phyloP scores from a whole-genome alignment of 2,329 filamentous ascomycete genomes.

The Colletotrichum sp. region DNA sequence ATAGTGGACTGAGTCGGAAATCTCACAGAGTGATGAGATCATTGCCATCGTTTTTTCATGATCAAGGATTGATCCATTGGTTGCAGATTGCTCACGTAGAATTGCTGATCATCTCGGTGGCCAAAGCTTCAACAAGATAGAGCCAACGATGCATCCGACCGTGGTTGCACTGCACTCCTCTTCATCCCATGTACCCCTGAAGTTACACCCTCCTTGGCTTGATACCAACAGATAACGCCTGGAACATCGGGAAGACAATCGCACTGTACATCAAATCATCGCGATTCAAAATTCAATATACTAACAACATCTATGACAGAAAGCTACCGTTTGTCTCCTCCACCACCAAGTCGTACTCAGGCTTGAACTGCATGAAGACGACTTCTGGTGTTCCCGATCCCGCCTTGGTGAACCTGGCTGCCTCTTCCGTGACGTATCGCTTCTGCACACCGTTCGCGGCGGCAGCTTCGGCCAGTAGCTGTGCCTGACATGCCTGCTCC shows the following conservation, averaged over 20 bases:
- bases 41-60: no score
- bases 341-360: background rate
- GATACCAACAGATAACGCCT: background rate
- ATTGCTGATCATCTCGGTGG: background rate
- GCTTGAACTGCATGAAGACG: background rate
- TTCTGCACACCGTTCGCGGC: background rate
- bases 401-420: background rate
- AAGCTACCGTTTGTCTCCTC: background rate
- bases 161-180: accelerated
- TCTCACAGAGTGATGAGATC: background rate
- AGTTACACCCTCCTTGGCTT: background rate
- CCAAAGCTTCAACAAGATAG: no score
- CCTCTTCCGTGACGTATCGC: background rate
- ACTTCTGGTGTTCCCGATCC: background rate
- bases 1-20: no score
- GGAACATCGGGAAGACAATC: no score
- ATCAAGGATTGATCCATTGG: background rate
- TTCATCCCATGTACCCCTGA: background rate
- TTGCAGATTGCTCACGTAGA: accelerated
- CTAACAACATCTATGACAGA: accelerated
- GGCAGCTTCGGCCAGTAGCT: background rate
- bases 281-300: accelerated
- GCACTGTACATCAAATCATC: background rate
- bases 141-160: no score
- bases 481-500: background rate